Evolutionary conservation across 1,139 yeast genomes (phyloP).

Genomic region (Chernovozyma sophiae-reginae): DNA sequence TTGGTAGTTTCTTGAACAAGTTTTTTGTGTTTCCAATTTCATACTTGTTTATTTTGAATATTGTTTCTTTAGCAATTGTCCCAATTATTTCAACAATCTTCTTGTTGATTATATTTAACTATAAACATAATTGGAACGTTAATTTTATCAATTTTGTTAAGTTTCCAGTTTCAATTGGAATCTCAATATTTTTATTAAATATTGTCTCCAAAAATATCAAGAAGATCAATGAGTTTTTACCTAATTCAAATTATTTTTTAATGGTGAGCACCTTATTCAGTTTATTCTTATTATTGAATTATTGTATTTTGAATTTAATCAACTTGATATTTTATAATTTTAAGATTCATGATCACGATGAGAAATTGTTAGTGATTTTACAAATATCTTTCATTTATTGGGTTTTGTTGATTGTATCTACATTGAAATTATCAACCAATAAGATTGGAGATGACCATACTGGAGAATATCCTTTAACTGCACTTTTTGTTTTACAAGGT

Average conservation of each 20-base stretch:
- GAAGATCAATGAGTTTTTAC: constrained; percentile 49
- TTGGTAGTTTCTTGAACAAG: constrained; percentile 56
- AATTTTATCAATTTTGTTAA: constrained; percentile 39
- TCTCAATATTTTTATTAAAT: constrained; percentile 38
- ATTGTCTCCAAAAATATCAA: constrained; percentile 23
- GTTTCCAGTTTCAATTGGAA: constrained; percentile 50
- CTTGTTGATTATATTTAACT: constrained; percentile 40
- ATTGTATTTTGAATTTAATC: constrained; percentile 47
- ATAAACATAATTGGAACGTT: constrained; percentile 49
- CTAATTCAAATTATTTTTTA: constrained; percentile 49
- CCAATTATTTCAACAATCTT: constrained; percentile 54
- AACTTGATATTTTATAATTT: constrained; percentile 38
- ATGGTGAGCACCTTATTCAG: constrained; percentile 40
- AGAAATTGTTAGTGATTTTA: constrained; percentile 62
- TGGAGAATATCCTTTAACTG: constrained; percentile 54
- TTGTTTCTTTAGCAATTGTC: constrained; percentile 45
- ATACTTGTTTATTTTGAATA: constrained; percentile 42
- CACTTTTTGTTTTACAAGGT: constrained; percentile 50
- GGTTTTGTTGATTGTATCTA: constrained; percentile 43
- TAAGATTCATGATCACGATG: constrained; percentile 60
- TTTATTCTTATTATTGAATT: constrained; percentile 51
- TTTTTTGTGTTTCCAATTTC: constrained; percentile 55
- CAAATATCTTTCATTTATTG: constrained; percentile 57
- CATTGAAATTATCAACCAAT: constrained; percentile 44
- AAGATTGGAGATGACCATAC: constrained; percentile 46